Conservation (phyloP, 2,329 filamentous ascomycete genomes). For the Verticillium isaacii region DNA sequence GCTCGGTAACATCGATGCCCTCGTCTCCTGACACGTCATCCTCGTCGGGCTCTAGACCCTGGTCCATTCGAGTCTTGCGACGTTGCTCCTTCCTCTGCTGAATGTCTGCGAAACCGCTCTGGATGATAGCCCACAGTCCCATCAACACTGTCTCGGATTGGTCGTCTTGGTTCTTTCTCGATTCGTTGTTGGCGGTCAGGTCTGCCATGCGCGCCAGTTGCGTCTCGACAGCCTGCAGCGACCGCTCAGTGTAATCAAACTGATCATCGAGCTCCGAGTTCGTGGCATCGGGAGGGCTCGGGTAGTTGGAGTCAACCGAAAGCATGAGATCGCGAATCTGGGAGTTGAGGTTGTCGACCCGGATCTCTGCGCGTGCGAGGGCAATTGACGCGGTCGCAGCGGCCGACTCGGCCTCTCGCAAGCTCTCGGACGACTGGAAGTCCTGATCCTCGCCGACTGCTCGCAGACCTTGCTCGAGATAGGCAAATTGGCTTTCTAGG, state of each 20-base stretch:
- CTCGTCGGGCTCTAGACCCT: constrained; percentile 54
- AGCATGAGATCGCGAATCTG: constrained; percentile 57
- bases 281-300: constrained; percentile 53
- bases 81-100: constrained; percentile 50
- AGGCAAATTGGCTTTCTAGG: constrained; percentile 59
- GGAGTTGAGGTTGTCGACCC: constrained; percentile 58
- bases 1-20: constrained; percentile 49
- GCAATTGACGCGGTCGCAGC: constrained; percentile 16
- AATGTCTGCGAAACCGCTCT: constrained; percentile 50
- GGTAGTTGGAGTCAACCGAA: constrained; percentile 40
- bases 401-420: constrained; percentile 17
- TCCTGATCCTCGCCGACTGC: constrained; percentile 56
- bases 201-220: constrained; percentile 34
- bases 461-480: constrained; percentile 62
- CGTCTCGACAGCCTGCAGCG: constrained; percentile 44
- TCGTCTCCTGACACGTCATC: constrained; percentile 61
- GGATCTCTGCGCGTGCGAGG: constrained; percentile 42
- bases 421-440: constrained; percentile 20
- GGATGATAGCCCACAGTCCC: constrained; percentile 54
- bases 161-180: constrained; percentile 22
- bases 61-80: constrained; percentile 46
- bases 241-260: constrained; percentile 61
- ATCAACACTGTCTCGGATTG: constrained; percentile 53
- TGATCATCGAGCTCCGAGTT: constrained; percentile 61
- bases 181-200: constrained; percentile 17